These are phyloP conservation scores for Nakaseomyces uthaithaninus DNA, from an alignment of 1,139 yeast species.

Conservation along the genomic window DNA sequence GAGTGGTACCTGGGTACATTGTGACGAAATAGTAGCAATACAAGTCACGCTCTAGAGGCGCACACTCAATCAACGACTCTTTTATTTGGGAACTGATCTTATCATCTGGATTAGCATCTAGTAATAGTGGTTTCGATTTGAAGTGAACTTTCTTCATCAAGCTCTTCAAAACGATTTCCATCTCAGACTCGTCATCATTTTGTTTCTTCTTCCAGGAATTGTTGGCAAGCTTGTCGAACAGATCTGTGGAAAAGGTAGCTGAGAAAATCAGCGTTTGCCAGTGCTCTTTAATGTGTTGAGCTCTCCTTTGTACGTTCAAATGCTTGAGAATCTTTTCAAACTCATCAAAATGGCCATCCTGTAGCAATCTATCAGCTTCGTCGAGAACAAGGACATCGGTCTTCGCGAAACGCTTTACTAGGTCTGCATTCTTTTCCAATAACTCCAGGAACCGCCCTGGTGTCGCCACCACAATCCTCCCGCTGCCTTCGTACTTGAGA, in stretches of 20 bases:
- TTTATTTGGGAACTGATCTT: constrained; percentile 66
- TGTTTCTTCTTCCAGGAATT: constrained; percentile 35
- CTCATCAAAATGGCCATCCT: constrained; percentile 95
- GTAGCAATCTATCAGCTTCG: constrained; percentile 94
- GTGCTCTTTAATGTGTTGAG: constrained; percentile 29
- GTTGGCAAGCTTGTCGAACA: constrained; percentile 63
- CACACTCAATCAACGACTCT: constrained; percentile 88
- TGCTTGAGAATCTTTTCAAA: constrained; percentile 70
- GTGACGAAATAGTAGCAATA: constrained; percentile 80
- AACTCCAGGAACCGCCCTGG: constrained; percentile 91
- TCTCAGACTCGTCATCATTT: constrained; percentile 36
- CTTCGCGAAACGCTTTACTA: constrained; percentile 49
- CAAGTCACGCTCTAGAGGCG: constrained; percentile 81
- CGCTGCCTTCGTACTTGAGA: constrained; percentile 59
- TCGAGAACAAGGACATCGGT: constrained; percentile 75
- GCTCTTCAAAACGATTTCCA: constrained; percentile 48
- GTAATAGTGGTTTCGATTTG: constrained; percentile 51
- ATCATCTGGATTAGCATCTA: constrained; percentile 85
- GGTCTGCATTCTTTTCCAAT: constrained; percentile 51
- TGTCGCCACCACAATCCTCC: constrained; percentile 75
- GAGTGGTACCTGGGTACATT: constrained; percentile 81
- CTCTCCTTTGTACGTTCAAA: constrained; percentile 30
- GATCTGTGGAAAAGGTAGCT: constrained; percentile 83
- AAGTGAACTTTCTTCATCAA: constrained; percentile 53
- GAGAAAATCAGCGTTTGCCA: constrained; percentile 93